These are phyloP conservation scores for Calonectria pseudoturangicola DNA, from an alignment of 2,329 filamentous ascomycete species.

Conservation along the genomic window DNA sequence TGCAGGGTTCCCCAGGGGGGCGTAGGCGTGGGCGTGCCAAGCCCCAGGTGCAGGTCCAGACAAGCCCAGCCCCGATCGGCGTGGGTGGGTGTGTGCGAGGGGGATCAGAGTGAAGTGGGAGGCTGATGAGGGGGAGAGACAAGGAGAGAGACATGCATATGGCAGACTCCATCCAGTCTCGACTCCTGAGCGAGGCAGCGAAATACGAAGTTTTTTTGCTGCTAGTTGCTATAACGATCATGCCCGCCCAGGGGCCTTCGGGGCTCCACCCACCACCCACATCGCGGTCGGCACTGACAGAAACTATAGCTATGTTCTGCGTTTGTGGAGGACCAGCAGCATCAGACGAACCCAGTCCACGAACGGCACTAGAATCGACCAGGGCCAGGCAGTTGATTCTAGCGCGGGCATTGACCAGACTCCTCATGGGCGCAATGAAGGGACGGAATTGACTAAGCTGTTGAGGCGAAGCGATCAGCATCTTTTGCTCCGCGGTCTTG, in stretches of 20 bases:
- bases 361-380: conserved; percentile 15
- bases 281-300: neutral
- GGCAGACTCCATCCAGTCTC: too few relatives aligned
- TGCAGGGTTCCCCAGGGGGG: conserved; percentile 12
- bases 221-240: too few relatives aligned
- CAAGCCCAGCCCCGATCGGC: conserved; percentile 4
- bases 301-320: neutral
- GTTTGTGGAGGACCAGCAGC: neutral
- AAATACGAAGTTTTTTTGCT: too few relatives aligned
- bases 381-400: conserved; percentile 11
- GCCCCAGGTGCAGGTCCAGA: neutral
- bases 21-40: conserved; percentile 8
- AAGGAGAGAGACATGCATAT: neutral
- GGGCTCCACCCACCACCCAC: neutral
- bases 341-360: conserved; percentile 12
- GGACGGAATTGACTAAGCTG: neutral
- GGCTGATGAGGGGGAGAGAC: neutral
- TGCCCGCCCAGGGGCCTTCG: too few relatives aligned
- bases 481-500: neutral
- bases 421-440: neutral
- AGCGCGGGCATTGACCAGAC: conserved; percentile 16
- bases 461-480: neutral
- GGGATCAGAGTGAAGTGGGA: neutral
- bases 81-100: neutral
- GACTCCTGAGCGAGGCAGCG: too few relatives aligned